Conservation (phyloP, 192 early-diverging fungal species). For the Umbelopsis sp. region DNA sequence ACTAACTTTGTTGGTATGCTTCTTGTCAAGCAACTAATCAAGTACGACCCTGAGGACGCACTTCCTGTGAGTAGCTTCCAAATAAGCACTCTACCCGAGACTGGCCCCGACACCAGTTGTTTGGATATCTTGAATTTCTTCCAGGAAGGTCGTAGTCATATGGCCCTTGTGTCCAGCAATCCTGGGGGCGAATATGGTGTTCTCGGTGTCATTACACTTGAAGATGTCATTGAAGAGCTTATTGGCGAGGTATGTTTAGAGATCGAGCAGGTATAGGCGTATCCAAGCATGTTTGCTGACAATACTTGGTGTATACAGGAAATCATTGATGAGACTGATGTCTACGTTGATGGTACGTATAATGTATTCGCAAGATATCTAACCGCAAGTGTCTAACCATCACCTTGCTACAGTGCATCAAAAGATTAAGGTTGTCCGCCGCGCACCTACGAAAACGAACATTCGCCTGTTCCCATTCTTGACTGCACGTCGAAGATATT, state of each 20-base stretch:
- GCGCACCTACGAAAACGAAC: conserved; percentile 20
- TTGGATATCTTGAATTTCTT: conserved; percentile 83
- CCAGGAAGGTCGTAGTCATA: conserved; percentile 80
- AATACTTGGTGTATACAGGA: conserved; percentile 32
- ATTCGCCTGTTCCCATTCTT: conserved; percentile 27
- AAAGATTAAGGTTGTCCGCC: conserved; percentile 60
- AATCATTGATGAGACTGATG: conserved; percentile 80
- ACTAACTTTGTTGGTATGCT: conserved; percentile 76
- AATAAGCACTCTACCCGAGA: conserved; percentile 53
- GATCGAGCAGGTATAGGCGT: background rate
- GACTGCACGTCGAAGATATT: conserved; percentile 17
- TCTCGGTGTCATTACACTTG: conserved; percentile 76
- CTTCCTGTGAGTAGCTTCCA: conserved; percentile 63
- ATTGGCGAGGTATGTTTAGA: conserved; percentile 58
- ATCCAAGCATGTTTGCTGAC: background rate
- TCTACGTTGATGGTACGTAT: conserved; percentile 29
- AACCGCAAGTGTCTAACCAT: background rate
- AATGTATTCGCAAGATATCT: background rate
- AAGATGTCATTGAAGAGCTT: conserved; percentile 85
- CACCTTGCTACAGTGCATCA: conserved; percentile 40
- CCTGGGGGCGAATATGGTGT: conserved; percentile 55
- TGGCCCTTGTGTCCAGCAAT: conserved; percentile 65
- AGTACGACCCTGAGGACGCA: conserved; percentile 71
- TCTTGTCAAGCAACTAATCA: conserved; percentile 74
- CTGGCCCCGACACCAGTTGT: conserved; percentile 58